Conservation (phyloP, 768 basidiomycete genomes). For the Butyriboletus loyo region DNA sequence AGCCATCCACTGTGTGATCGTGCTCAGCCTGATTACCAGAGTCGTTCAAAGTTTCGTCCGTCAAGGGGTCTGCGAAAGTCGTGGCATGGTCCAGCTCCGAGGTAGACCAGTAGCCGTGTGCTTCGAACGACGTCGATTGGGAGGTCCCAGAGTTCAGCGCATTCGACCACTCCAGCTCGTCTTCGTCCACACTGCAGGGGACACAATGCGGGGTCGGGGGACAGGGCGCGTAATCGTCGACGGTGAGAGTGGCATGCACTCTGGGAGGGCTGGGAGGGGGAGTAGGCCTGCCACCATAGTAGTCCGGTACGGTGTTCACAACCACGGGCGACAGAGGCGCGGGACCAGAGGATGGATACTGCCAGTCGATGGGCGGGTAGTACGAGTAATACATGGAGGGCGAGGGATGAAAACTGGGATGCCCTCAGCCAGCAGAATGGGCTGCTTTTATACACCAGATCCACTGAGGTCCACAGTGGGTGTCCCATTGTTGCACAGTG, state of each 20-base stretch:
- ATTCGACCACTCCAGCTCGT: background rate
- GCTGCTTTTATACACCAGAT: conserved; percentile 11
- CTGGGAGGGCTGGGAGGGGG: conserved; percentile 7
- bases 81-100: background rate
- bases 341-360: background rate
- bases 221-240: conserved; percentile 12
- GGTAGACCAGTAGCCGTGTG: background rate
- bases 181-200: background rate
- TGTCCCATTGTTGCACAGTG: conserved; percentile 10
- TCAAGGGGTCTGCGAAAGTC: background rate
- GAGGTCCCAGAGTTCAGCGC: too few species aligned
- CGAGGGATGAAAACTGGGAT: background rate
- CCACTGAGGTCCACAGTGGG: background rate
- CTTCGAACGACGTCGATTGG: background rate
- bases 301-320: background rate
- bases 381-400: background rate
- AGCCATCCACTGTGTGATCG: background rate
- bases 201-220: conserved; percentile 11
- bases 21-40: background rate
- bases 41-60: background rate
- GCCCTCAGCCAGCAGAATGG: background rate
- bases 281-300: background rate
- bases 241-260: background rate
- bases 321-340: conserved; percentile 11
- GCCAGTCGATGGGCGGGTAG: background rate